phyloP scores from a whole-genome alignment of 1,284 basidiomycete genomes.

The Sanguinoderma infundibulare region DNA sequence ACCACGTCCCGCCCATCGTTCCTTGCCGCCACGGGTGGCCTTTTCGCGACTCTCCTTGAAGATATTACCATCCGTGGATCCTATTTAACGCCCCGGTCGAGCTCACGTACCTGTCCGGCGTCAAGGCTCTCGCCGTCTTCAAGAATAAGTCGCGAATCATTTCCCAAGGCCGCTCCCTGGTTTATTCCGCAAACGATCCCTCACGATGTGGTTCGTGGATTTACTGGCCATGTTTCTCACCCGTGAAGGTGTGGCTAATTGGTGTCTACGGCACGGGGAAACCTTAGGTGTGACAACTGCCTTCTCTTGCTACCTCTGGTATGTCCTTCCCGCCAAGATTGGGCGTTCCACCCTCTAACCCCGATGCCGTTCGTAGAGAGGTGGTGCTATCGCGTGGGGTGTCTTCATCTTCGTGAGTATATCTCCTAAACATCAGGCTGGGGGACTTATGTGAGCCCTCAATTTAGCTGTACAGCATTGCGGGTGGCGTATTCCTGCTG shows the following conservation, averaged over 20 bases:
- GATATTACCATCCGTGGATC: slow-evolving; percentile 18
- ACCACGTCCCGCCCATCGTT: slow-evolving; percentile 24
- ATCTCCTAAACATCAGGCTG: slow-evolving; percentile 3
- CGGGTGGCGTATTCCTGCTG: slow-evolving; percentile 71
- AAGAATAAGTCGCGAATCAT: slow-evolving; percentile 19
- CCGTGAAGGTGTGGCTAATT: not conserved
- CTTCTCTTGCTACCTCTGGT: slow-evolving; percentile 71
- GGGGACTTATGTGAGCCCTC: slow-evolving; percentile 14
- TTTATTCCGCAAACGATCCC: slow-evolving; percentile 22
- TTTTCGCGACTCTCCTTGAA: slow-evolving; percentile 24
- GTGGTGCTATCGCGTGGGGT: slow-evolving; percentile 78
- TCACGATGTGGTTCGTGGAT: slow-evolving; percentile 34
- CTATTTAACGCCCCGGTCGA: slow-evolving; percentile 10
- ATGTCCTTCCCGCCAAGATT: slow-evolving; percentile 27
- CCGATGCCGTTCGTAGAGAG: slow-evolving; percentile 46
- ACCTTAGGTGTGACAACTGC: slow-evolving; percentile 72
- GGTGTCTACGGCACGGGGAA: slow-evolving; percentile 1
- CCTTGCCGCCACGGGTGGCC: slow-evolving; percentile 25
- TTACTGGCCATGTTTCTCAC: not conserved
- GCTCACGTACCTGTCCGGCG: slow-evolving; percentile 8
- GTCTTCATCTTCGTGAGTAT: slow-evolving; percentile 62
- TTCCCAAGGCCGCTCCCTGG: slow-evolving; percentile 17
- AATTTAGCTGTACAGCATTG: slow-evolving; percentile 66
- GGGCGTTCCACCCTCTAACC: not conserved
- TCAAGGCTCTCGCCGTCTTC: slow-evolving; percentile 26